A percentile compares a stretch with the other conserved stretches of the same genome.
These are phyloP conservation scores for Alternaria sp. DNA, from an alignment of 2,329 filamentous ascomycete genomes.

Conservation along the genomic window DNA sequence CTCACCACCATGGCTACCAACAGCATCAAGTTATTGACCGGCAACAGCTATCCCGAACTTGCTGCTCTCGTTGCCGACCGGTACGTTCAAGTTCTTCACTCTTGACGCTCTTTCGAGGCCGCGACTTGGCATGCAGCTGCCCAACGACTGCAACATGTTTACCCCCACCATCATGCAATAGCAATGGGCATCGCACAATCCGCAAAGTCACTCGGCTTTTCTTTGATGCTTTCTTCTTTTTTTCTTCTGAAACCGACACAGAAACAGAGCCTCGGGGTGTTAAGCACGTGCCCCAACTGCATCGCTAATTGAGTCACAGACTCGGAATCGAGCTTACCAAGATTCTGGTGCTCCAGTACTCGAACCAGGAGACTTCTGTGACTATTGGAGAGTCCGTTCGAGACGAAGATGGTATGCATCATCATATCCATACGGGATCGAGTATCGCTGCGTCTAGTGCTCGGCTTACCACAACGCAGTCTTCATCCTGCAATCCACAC, in stretches of 20 bases:
- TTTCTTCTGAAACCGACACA: not conserved
- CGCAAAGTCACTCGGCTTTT: not conserved
- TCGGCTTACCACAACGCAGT: slow-evolving; percentile 58
- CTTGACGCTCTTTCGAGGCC: slow-evolving; percentile 1
- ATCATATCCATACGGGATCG: not conserved
- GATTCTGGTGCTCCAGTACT: slow-evolving; percentile 82
- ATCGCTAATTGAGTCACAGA: slow-evolving; percentile 52
- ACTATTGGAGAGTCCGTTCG: slow-evolving; percentile 95
- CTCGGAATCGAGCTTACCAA: slow-evolving; percentile 79
- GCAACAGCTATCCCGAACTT: slow-evolving; percentile 76
- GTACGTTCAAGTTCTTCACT: slow-evolving; percentile 51
- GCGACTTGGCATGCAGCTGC: slow-evolving; percentile 16
- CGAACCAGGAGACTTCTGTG: slow-evolving; percentile 86
- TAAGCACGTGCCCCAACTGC: not conserved
- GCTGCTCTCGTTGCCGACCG: slow-evolving; percentile 72
- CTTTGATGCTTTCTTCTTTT: not conserved
- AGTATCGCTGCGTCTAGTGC: not conserved
- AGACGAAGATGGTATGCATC: slow-evolving; percentile 81
- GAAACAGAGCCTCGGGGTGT: not conserved
- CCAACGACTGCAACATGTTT: not conserved
- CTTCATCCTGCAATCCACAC: slow-evolving; percentile 95
- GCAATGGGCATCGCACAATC: not conserved
- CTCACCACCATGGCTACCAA: slow-evolving; percentile 67
- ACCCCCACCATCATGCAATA: not conserved
- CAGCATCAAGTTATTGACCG: slow-evolving; percentile 76